Percentiles rank a stretch among this genome's conserved stretches.
These are phyloP conservation scores for Paratinospora sagittata DNA, from an alignment of 164 flowering plant species.

Conservation along the genomic window DNA sequence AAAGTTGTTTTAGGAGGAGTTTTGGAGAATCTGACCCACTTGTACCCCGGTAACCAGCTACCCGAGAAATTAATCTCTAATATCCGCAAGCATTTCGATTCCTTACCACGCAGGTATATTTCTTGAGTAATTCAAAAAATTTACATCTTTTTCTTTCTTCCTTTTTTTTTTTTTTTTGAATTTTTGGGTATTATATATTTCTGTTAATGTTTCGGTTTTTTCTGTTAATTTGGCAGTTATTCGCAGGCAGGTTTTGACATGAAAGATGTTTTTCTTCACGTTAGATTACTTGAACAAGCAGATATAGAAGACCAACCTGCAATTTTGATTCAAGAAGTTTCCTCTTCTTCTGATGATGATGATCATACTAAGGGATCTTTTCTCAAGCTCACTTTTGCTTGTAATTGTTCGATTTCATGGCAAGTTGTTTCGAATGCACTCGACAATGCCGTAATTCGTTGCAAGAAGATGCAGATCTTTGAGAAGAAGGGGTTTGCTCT, in stretches of 20 bases:
- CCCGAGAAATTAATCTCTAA: neutral
- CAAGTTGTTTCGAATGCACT: conserved; percentile 69
- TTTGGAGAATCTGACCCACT: neutral
- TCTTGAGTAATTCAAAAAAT: neutral
- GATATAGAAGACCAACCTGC: conserved; percentile 58
- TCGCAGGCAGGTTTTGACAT: conserved; percentile 83
- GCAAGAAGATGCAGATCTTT: conserved; percentile 88
- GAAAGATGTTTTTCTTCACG: conserved; percentile 90
- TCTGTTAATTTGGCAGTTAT: conserved; percentile 41
- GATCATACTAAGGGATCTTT: conserved; percentile 46
- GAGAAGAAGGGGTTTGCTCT: conserved; percentile 81
- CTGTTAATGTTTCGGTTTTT: neutral
- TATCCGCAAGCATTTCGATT: neutral
- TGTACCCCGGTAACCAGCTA: neutral
- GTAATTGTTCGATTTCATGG: conserved; percentile 74
- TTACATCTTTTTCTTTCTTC: neutral
- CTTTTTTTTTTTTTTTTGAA: neutral
- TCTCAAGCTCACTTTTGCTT: conserved; percentile 78
- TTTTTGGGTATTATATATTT: neutral
- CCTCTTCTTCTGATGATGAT: conserved; percentile 19
- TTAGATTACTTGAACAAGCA: conserved; percentile 76
- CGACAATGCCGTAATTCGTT: conserved; percentile 61
- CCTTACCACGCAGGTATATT: neutral
- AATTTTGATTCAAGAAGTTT: conserved; percentile 56
- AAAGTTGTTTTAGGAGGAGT: neutral